These are phyloP conservation scores for Vaccinium vitisidaea DNA, from an alignment of 148 eudicot genomes.

Conservation along the genomic window DNA sequence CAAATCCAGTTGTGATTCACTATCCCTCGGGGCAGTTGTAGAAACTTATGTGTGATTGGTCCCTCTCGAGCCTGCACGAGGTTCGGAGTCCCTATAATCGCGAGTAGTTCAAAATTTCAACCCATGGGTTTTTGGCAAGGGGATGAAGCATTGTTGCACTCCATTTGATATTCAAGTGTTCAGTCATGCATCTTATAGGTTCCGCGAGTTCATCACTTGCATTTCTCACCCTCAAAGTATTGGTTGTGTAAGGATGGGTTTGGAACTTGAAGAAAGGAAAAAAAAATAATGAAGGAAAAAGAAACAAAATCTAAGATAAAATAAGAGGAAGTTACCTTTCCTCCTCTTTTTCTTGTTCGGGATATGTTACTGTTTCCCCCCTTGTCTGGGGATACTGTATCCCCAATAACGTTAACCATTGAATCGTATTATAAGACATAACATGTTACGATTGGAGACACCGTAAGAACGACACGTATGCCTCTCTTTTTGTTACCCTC, in stretches of 20 bases:
- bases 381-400: too few species aligned
- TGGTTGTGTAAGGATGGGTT: not conserved
- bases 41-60: not conserved
- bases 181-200: not conserved
- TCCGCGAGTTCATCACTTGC: not conserved
- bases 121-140: not conserved
- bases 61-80: not conserved
- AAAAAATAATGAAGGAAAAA: not conserved
- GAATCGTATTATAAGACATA: too few species aligned
- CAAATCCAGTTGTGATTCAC: too few species aligned
- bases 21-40: too few species aligned
- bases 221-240: not conserved
- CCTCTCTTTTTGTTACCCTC: not conserved
- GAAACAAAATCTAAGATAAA: not conserved
- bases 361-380: too few species aligned
- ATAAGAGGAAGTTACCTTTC: not conserved
- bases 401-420: too few species aligned
- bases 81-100: not conserved
- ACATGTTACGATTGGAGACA: too few species aligned
- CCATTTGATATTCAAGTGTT: not conserved
- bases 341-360: not conserved
- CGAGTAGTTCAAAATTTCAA: not conserved
- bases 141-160: not conserved
- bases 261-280: not conserved
- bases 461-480: too few species aligned